phyloP scores from a whole-genome alignment of 306 rosid genomes.

The Dryas alaskensis region DNA sequence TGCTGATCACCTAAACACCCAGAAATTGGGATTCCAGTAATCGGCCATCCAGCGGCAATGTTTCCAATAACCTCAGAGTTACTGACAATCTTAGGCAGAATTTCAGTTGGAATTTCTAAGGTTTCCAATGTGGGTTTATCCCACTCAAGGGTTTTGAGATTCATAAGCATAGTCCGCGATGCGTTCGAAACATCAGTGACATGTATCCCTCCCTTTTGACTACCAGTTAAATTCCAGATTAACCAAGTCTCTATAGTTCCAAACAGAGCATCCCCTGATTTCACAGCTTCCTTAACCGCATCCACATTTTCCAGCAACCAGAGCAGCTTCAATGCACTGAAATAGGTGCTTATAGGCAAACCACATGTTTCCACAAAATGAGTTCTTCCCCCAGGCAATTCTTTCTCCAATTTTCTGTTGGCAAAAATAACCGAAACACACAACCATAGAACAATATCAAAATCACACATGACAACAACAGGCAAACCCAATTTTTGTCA shows the following conservation, averaged over 20 bases:
- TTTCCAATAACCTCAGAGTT: constrained; percentile 79
- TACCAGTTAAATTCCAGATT: constrained; percentile 88
- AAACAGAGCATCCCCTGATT: constrained; percentile 72
- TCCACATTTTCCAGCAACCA: constrained; percentile 85
- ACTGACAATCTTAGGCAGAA: constrained; percentile 77
- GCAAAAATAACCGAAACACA: constrained; percentile 15
- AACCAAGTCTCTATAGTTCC: constrained; percentile 91
- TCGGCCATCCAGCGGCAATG: constrained; percentile 61
- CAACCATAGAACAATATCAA: not conserved
- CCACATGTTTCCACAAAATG: constrained; percentile 80
- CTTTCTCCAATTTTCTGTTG: constrained; percentile 71
- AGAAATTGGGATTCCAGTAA: constrained; percentile 67
- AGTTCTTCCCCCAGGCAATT: constrained; percentile 66
- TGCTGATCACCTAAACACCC: constrained; percentile 97
- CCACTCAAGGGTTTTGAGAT: constrained; percentile 76
- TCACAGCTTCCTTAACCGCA: constrained; percentile 52
- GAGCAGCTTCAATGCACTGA: constrained; percentile 74
- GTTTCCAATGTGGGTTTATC: constrained; percentile 54
- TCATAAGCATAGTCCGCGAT: constrained; percentile 87
- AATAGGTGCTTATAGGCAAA: constrained; percentile 80
- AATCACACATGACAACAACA: not conserved
- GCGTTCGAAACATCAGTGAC: constrained; percentile 90
- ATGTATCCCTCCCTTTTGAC: constrained; percentile 66
- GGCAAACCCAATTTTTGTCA: not conserved
- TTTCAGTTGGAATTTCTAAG: constrained; percentile 49